Conservation (phyloP, 352 stramenopile species). For the Phytopythium kandeliae region DNA sequence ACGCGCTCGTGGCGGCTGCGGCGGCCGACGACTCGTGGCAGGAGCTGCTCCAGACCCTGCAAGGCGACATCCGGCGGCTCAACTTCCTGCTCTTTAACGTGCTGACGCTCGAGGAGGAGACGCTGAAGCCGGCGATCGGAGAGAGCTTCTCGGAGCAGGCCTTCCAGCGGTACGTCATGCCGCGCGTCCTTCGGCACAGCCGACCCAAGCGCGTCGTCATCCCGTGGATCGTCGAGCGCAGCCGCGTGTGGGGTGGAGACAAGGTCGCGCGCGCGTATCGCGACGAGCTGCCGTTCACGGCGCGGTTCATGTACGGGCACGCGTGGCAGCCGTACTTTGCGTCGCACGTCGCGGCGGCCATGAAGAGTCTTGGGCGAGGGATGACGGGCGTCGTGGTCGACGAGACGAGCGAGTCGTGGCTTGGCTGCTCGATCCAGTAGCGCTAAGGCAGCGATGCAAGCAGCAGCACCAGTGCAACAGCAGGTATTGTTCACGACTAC, state of each 20-base stretch:
- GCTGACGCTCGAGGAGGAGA: conserved; percentile 61
- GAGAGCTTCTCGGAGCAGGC: conserved; percentile 64
- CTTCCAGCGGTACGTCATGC: conserved; percentile 74
- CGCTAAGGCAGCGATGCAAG: background rate
- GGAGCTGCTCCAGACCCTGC: conserved; percentile 33
- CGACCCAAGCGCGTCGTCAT: conserved; percentile 68
- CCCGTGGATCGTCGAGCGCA: conserved; percentile 78
- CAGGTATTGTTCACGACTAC: conserved; percentile 5
- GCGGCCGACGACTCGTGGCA: conserved; percentile 49
- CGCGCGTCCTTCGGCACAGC: conserved; percentile 55
- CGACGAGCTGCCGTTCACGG: conserved; percentile 69
- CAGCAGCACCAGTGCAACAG: background rate
- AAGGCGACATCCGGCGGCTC: conserved; percentile 68
- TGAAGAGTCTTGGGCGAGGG: conserved; percentile 61
- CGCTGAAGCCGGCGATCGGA: conserved; percentile 48
- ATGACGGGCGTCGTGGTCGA: conserved; percentile 21
- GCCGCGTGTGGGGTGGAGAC: conserved; percentile 57
- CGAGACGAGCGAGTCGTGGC: conserved; percentile 43
- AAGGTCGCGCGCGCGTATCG: conserved; percentile 56
- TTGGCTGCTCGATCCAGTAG: conserved; percentile 64
- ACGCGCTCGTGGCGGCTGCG: conserved; percentile 37
- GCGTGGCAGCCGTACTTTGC: conserved; percentile 75
- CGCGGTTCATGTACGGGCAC: conserved; percentile 73
- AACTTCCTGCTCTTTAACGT: conserved; percentile 64
- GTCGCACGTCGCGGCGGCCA: conserved; percentile 55